Base-by-base conservation (phyloP, 306 rosid species). In the Trifolium subterraneum region DNA sequence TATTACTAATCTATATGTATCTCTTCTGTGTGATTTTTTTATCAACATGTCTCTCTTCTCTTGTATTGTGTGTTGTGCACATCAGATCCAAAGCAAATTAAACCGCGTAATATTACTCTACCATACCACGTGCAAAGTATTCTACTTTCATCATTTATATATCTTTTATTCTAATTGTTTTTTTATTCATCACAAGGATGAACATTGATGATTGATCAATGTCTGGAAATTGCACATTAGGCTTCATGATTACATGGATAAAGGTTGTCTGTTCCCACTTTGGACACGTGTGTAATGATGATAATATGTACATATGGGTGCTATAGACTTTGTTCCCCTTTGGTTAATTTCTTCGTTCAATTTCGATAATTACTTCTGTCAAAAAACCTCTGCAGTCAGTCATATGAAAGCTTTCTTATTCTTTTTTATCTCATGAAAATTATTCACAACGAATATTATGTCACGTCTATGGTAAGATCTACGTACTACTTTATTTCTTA, bases 31-130 rank as follows among this genome's bases (percentile, higher is more conserved):
- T 19, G 27, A 27, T 27, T 52, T 19, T 52, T 52, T 22, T 52
- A 52, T 52, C 2, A 52, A 19, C 60, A 52, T 52, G 23, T 19
- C 60, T 18, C 74, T n/a, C n/a, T n/a, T n/a, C n/a, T n/a, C n/a
- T n/a, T n/a, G n/a, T n/a, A n/a, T n/a, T n/a, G n/a, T n/a, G n/a
- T n/a, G n/a, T n/a, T n/a, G n/a, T n/a, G 88, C 90, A 68, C 93
- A 71, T 64, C 98, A 90, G 96, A 93, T 93, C 98, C 97, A 76
- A 86, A 84, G 88, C 86, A 79, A 84, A 61, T 54, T 80, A 74
- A 80, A 63, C 70, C 68, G 39, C 10, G 16, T 65, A 18, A 64
- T 70, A 51, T 79, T 77, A 51, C 84, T 54, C 74, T 76, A 78
- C 65, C 52, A 35, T 51, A 27, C 67, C 96, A 92, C 89, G 89